Conservation (phyloP, 495 filamentous ascomycete genomes). For the Immersiella caudata region DNA sequence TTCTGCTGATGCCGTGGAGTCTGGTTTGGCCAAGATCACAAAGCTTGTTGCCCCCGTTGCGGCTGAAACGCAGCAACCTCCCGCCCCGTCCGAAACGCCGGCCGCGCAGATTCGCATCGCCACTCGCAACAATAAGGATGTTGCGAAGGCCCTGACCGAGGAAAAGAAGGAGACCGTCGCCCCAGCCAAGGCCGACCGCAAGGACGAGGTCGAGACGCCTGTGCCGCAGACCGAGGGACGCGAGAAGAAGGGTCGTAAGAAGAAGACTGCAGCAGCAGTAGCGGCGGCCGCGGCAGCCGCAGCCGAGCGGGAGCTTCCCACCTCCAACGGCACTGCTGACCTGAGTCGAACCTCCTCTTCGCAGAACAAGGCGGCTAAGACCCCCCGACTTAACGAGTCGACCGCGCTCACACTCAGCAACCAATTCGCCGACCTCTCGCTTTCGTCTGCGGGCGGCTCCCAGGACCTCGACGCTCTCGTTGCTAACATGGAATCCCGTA, state of each 20-base stretch:
- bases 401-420: conserved; percentile 23
- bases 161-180: conserved; percentile 36
- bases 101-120: conserved; percentile 42
- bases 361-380: conserved; percentile 36
- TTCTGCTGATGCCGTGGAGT: conserved; percentile 71
- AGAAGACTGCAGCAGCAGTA: conserved; percentile 48
- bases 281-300: conserved; percentile 36
- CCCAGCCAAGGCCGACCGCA: conserved; percentile 44
- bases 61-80: conserved; percentile 35
- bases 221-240: conserved; percentile 44
- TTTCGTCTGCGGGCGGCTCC: conserved; percentile 32
- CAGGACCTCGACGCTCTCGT: conserved; percentile 49
- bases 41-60: conserved; percentile 47
- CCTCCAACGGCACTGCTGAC: conserved; percentile 32
- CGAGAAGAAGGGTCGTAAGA: conserved; percentile 53
- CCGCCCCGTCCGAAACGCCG: conserved; percentile 15
- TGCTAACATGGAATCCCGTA: conserved; percentile 49
- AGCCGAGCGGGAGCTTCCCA: conserved; percentile 23
- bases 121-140: conserved; percentile 46
- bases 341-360: conserved; percentile 24
- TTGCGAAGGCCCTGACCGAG: conserved; percentile 38
- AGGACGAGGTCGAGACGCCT: conserved; percentile 44
- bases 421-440: conserved; percentile 21
- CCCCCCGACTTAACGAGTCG: conserved; percentile 30
- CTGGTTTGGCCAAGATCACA: conserved; percentile 56